These are phyloP conservation scores for Gossypium schwendimanii DNA, from an alignment of 441 rosid species.

Conservation along the genomic window DNA sequence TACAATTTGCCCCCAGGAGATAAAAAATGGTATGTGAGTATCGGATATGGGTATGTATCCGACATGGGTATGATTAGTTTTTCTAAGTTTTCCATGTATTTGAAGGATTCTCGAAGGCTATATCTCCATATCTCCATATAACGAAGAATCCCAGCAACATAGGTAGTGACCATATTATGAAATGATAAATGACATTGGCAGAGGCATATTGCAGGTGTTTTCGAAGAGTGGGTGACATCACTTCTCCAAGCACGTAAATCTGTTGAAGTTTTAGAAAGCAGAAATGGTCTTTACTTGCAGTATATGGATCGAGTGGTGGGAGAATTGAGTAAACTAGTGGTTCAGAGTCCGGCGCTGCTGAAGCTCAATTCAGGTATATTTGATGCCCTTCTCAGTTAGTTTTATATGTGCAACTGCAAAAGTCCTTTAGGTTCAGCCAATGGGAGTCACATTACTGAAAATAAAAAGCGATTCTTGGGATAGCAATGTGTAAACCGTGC, in stretches of 20 bases:
- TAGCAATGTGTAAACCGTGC: not conserved
- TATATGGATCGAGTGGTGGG: conserved; percentile 79
- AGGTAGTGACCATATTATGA: not conserved
- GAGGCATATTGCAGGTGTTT: conserved; percentile 40
- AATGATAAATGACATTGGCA: not conserved
- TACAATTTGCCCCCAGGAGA: not conserved
- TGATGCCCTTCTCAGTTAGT: conserved; percentile 31
- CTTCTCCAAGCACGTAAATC: conserved; percentile 58
- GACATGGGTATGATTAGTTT: too few relatives aligned
- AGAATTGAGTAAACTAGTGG: conserved; percentile 50
- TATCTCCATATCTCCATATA: too few relatives aligned
- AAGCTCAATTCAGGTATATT: conserved; percentile 47
- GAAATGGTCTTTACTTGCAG: conserved; percentile 58
- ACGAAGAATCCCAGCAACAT: too few relatives aligned
- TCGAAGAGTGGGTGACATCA: conserved; percentile 68
- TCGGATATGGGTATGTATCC: too few relatives aligned
- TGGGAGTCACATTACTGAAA: not conserved
- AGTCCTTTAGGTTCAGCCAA: not conserved
- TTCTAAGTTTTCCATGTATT: too few relatives aligned
- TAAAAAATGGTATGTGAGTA: not conserved
- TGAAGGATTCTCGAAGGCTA: too few relatives aligned
- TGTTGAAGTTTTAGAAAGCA: conserved; percentile 54
- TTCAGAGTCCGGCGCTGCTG: conserved; percentile 38
- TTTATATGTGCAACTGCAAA: not conserved
- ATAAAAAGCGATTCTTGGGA: not conserved